Conservation (phyloP, 1,139 yeast species). For the Zygoascus meyerae region DNA sequence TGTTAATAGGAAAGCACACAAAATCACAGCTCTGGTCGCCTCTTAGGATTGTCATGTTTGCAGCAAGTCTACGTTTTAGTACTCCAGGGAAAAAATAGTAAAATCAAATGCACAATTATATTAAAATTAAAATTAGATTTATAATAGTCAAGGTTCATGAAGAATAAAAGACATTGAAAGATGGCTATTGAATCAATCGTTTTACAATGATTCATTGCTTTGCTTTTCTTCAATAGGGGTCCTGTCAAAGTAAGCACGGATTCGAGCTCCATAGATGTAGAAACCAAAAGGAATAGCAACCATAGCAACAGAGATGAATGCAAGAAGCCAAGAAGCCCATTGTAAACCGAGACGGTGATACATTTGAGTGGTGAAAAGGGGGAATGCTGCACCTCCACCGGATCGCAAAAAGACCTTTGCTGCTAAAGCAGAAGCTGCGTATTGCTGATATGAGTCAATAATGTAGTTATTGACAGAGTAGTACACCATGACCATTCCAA, state of each 20-base stretch:
- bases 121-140: too few species aligned
- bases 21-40: too few species aligned
- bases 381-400: constrained; percentile 84
- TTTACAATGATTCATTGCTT: too few species aligned
- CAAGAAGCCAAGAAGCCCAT: constrained; percentile 82
- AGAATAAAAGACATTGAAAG: too few species aligned
- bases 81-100: too few species aligned
- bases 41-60: too few species aligned
- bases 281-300: constrained; percentile 72
- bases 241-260: constrained; percentile 46
- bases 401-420: constrained; percentile 83
- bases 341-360: constrained; percentile 64
- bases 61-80: too few species aligned
- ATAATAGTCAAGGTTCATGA: too few species aligned
- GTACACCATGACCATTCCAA: constrained; percentile 85
- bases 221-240: background rate
- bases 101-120: too few species aligned
- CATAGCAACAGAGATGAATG: constrained; percentile 80
- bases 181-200: too few species aligned
- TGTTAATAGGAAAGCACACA: too few species aligned
- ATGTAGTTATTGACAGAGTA: constrained; percentile 84
- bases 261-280: constrained; percentile 58
- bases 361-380: constrained; percentile 76
- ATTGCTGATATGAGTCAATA: constrained; percentile 79
- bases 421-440: constrained; percentile 87